A percentile compares a stretch with the other conserved stretches of the same genome.
These are phyloP conservation scores for Skeletonema costatum DNA, from an alignment of 108 stramenopile genomes.

Conservation along the genomic window DNA sequence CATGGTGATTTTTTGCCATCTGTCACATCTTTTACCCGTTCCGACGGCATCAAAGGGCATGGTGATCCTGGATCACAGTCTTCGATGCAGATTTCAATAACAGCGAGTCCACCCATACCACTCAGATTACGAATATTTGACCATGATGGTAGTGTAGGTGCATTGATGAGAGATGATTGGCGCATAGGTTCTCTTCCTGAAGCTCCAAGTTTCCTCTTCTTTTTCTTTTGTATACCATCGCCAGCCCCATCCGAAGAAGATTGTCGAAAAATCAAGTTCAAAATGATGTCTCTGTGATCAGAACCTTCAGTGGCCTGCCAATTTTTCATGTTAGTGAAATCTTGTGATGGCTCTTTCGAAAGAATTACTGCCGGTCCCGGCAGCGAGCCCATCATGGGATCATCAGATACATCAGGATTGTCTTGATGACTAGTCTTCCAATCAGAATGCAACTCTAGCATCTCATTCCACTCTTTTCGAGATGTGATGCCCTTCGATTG, in stretches of 20 bases:
- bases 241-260: not conserved
- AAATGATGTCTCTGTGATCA: slow-evolving; percentile 73
- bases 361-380: slow-evolving; percentile 32
- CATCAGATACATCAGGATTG: not conserved
- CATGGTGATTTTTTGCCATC: slow-evolving; percentile 12
- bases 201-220: slow-evolving; percentile 25
- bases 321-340: slow-evolving; percentile 19
- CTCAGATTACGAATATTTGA: slow-evolving; percentile 65
- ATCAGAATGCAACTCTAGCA: slow-evolving; percentile 33
- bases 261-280: slow-evolving; percentile 49
- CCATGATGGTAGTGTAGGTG: slow-evolving; percentile 61
- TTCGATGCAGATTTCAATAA: slow-evolving; percentile 56
- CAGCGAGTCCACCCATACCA: slow-evolving; percentile 50
- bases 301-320: slow-evolving; percentile 65
- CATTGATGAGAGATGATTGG: not conserved
- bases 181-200: not conserved
- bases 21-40: slow-evolving; percentile 14
- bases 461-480: slow-evolving; percentile 34
- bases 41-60: slow-evolving; percentile 28
- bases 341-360: not conserved
- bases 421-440: slow-evolving; percentile 3
- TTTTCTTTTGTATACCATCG: slow-evolving; percentile 1
- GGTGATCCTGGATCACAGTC: slow-evolving; percentile 3
- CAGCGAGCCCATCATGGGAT: slow-evolving; percentile 19
- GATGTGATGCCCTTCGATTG: slow-evolving; percentile 34